Evolutionary conservation across 352 stramenopile genomes (phyloP).

Genomic region (Pythium rishiriense): DNA sequence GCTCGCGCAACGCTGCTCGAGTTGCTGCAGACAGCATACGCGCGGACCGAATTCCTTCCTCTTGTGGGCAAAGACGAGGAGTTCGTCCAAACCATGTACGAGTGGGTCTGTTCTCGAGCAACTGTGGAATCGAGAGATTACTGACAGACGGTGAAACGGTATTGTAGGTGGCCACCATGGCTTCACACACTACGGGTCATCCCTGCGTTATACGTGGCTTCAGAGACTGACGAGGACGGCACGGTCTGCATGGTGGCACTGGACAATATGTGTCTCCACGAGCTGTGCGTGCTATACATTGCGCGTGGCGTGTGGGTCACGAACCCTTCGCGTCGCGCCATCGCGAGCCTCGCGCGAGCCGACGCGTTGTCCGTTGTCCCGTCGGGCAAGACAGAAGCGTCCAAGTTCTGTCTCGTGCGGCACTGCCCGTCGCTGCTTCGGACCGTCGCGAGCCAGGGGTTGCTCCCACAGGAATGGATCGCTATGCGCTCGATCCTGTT

Average conservation of each 20-base stretch:
- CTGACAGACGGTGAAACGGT: not conserved
- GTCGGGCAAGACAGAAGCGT: not conserved
- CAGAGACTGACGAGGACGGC: not conserved
- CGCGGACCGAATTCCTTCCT: slow-evolving; percentile 7
- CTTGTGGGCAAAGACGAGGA: slow-evolving; percentile 12
- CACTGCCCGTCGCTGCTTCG: not conserved
- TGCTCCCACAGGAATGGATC: not conserved
- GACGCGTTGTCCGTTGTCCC: slow-evolving; percentile 15
- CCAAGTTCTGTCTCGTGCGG: slow-evolving; percentile 5
- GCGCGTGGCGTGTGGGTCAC: slow-evolving; percentile 4
- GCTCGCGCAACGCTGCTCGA: slow-evolving; percentile 13
- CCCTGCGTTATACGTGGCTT: slow-evolving; percentile 5
- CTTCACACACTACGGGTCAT: not conserved
- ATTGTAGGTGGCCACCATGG: not conserved
- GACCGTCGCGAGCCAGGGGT: not conserved
- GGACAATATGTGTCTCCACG: not conserved
- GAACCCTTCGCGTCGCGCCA: not conserved
- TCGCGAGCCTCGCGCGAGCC: slow-evolving; percentile 1
- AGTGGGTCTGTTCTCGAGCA: not conserved
- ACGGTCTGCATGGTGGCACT: not conserved
- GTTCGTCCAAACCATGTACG: not conserved
- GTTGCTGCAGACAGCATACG: slow-evolving; percentile 7
- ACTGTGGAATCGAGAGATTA: not conserved
- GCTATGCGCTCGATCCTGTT: not conserved
- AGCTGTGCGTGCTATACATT: slow-evolving; percentile 20